Evolutionary conservation across 1,284 basidiomycete genomes (phyloP).

Genomic region (Amylostereum chailletii): DNA sequence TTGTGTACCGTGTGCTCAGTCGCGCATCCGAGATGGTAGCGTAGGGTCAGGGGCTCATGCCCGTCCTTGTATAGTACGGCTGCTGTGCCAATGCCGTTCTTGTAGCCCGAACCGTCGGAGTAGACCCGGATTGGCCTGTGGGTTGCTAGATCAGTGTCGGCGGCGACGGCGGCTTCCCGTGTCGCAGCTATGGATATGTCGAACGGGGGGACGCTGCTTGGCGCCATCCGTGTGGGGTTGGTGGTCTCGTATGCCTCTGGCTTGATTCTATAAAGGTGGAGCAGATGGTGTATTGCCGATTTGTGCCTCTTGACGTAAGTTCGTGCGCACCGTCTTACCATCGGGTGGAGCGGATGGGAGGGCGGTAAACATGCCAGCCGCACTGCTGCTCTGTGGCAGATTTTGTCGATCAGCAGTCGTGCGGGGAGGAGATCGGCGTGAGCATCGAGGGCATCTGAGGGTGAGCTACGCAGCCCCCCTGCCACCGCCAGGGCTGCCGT

Average conservation of each 20-base stretch:
- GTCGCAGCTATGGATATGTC: background rate
- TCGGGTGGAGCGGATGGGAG: background rate
- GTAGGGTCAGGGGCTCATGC: slow-evolving; percentile 4
- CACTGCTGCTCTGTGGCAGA: background rate
- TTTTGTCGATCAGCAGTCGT: slow-evolving; percentile 2
- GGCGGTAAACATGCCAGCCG: background rate
- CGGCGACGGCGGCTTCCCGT: background rate
- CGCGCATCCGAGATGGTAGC: slow-evolving; percentile 15
- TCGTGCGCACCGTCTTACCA: background rate
- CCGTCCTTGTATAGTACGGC: slow-evolving; percentile 10
- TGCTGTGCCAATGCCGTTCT: slow-evolving; percentile 17
- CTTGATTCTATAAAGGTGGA: background rate
- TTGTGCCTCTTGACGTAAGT: background rate
- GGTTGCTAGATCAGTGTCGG: background rate
- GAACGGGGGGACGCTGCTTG: background rate
- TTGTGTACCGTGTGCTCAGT: slow-evolving; percentile 23
- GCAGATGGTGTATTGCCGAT: background rate
- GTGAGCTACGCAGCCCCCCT: slow-evolving; percentile 3
- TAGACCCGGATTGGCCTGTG: slow-evolving; percentile 9
- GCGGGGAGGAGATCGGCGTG: slow-evolving; percentile 10
- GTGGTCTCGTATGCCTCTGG: background rate
- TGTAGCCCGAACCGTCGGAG: slow-evolving; percentile 15
- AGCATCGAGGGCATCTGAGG: slow-evolving; percentile 2
- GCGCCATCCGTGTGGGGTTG: background rate
- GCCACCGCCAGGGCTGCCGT: slow-evolving; percentile 5